Evolutionary conservation across 306 rosid genomes (phyloP), one percentile per base, ranked within the genome.

Genomic region (Quillaja saponaria): DNA sequence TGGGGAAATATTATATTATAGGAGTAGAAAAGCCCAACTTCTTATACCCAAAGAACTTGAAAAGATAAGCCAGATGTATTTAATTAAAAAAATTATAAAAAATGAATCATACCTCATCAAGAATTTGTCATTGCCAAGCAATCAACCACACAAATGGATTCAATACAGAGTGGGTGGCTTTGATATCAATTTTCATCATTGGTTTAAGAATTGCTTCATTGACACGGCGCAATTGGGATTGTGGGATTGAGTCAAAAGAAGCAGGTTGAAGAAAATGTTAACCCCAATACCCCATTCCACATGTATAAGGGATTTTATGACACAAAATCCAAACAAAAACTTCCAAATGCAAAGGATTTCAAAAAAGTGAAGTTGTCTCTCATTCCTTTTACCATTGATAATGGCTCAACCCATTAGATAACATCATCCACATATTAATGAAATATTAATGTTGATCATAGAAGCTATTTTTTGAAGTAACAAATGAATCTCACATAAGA

Each of bases 61-160:
- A 50, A 45, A n/a, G 61, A 65, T 48, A 73, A 58, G 28, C 49
- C 8, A 31, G 58, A 57, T 58, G 45, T 64, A 31, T 65, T 61
- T n/a, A 49, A 39, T 49, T 50, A 61, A 49, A 33, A 52, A 42
- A 33, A 14, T 40, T 10, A 52, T 0, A 61, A 39, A 50, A 37
- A 38, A 44, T 55, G 55, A 71, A 58, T 48, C 60, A 69, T 53
- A 19, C 33, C 57, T 61, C 67, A 78, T 75, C 58, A 69, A 49
- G 34, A 19, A 6, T 64, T 73, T 73, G 83, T 72, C 79, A 78
- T 78, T 59, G 73, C 75, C 44, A 35, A 45, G 44, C 14, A 50
- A 70, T 55, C 78, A 63, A 64, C 46, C 52, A 54, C 54, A 68
- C 66, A 50, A n/a, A n/a, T 48, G 51, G 66, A 62, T 61, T 35